These are phyloP conservation scores for Diaporthe capsici DNA, from an alignment of 2,329 filamentous ascomycete species.

Conservation along the genomic window DNA sequence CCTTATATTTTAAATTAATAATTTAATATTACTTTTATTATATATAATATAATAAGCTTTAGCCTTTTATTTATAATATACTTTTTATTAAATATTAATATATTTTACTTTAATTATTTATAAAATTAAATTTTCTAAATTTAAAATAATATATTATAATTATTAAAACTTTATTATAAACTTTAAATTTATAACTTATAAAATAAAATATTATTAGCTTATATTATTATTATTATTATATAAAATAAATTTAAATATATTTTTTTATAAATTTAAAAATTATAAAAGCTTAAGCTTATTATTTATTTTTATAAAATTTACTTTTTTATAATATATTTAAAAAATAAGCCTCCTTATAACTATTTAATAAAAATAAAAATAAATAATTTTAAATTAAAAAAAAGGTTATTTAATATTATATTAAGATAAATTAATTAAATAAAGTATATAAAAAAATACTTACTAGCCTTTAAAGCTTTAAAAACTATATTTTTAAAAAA, in stretches of 20 bases:
- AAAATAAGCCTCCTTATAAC: neutral
- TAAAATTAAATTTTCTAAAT: neutral
- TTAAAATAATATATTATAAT: neutral
- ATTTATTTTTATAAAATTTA: neutral
- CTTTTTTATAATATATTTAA: neutral
- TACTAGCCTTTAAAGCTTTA: neutral
- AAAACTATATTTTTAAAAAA: neutral
- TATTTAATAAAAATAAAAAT: neutral
- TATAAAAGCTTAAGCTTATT: neutral
- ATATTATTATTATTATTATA: neutral
- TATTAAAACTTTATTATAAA: neutral
- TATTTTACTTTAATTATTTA: neutral
- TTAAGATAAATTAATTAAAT: neutral
- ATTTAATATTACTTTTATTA: neutral
- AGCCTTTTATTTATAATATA: neutral
- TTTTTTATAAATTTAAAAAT: neutral
- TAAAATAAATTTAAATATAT: neutral
- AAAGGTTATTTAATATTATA: rapidly evolving
- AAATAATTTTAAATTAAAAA: neutral
- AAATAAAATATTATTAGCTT: neutral
- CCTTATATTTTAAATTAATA: neutral
- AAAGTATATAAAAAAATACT: neutral
- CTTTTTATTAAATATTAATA: neutral
- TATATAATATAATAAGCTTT: neutral
- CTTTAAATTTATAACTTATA: neutral